Evolutionary conservation across 2,329 filamentous ascomycete species (phyloP).

Genomic region (Colletotrichum destructivum): DNA sequence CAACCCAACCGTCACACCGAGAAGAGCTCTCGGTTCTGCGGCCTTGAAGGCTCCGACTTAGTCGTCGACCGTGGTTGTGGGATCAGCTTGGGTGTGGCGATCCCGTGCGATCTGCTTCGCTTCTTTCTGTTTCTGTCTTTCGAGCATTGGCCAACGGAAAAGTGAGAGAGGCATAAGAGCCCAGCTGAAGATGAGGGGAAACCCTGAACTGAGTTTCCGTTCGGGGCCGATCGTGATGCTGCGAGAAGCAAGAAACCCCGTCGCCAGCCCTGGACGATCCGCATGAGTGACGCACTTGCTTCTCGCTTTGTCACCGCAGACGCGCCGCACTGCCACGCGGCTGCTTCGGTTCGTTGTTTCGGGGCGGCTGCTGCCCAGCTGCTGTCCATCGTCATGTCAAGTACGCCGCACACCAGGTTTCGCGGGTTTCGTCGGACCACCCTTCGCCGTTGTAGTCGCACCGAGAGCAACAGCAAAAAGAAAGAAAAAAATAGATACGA

Average conservation of each 20-base stretch:
- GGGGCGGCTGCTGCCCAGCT: constrained; percentile 6
- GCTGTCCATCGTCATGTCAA: constrained; percentile 10
- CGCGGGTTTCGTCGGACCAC: constrained; percentile 4
- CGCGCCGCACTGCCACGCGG: constrained; percentile 25
- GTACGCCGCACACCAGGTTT: background rate
- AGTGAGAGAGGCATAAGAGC: constrained; percentile 13
- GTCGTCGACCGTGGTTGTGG: constrained; percentile 12
- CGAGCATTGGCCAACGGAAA: constrained; percentile 23
- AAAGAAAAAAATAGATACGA: background rate
- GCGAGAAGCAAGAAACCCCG: constrained; percentile 26
- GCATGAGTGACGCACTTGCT: constrained; percentile 16
- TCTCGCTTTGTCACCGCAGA: background rate
- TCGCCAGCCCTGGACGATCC: constrained; percentile 19
- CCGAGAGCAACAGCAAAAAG: background rate
- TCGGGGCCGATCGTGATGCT: constrained; percentile 36
- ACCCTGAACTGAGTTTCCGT: constrained; percentile 33
- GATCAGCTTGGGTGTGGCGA: constrained; percentile 38
- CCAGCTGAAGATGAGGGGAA: constrained; percentile 39
- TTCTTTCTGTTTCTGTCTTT: constrained; percentile 33
- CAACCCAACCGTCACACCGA: constrained; percentile 17
- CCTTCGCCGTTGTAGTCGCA: background rate
- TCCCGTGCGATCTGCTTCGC: constrained; percentile 39
- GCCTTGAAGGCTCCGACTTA: constrained; percentile 15
- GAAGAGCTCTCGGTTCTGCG: constrained; percentile 15
- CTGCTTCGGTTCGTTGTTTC: constrained; percentile 28